Evolutionary conservation across 129 eudicot genomes (phyloP), one percentile per base, ranked within the genome.

Genomic region (Scalesia atractyloides): DNA sequence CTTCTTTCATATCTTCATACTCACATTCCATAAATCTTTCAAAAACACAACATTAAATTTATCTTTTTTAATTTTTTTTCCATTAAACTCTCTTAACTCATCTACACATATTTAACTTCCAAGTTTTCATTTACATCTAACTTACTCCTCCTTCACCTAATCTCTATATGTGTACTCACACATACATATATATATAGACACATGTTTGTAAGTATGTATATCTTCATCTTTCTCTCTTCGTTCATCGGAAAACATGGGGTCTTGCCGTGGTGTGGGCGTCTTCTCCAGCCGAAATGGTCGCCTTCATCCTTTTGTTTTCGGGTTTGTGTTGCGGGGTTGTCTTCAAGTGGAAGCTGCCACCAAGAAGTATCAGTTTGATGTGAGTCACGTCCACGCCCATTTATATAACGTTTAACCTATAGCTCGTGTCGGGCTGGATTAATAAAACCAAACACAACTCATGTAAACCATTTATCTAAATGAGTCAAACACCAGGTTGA

Each of bases 321-420:
- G 22, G 12, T 52, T 71, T 53, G 49, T 70, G 62, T 44, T 70
- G 18, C 71, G 53, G 15, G 46, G 72, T 71, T 44, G 43, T 53
- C 73, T 41, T 64, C 82, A 19, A 10, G 60, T 43, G 4, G 73
- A 76, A n/a, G 85, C 88, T 18, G 88, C 85, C 3, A 68, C 75
- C 78, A 84, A 84, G 78, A 80, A 73, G 57, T 84, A 84, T 68
- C 77, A 84, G 66, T 84, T 84, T 39, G 72, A 84, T 84, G 88
- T 80, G 72, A 72, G 85, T 67, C 43, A 36, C 50, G 37, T n/a
- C 9, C 10, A 18, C 4, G 60, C 9, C 17, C 5, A 26, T 59
- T 26, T 30, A 30, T 59, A 9, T 13, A 59, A 26, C 43, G n/a
- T 49, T 49, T 49, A 12, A 12, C n/a, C 7, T 5, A 49, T 3